Conservation (phyloP, 2,329 filamentous ascomycete genomes). For the Dothiorella sarmentorum region DNA sequence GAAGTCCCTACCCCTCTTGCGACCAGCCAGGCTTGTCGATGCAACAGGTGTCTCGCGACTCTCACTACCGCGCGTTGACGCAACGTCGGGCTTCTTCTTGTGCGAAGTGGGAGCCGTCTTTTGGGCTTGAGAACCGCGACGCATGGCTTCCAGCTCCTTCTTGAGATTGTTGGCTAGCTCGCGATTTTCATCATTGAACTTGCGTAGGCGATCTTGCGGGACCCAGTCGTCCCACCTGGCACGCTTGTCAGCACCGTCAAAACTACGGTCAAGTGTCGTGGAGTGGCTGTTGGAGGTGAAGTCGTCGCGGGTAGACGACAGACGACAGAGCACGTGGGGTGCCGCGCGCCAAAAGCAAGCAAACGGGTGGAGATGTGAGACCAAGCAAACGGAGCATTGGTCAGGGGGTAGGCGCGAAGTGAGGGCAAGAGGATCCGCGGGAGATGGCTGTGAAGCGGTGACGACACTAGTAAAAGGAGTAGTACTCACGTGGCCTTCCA, state of each 20-base stretch:
- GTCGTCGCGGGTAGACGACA: not conserved
- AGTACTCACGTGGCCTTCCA: constrained; percentile 89
- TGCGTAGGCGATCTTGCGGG: constrained; percentile 84
- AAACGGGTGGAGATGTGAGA: not conserved
- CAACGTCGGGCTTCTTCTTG: constrained; percentile 53
- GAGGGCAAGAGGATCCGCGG: constrained; percentile 3
- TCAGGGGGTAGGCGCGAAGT: constrained; percentile 22
- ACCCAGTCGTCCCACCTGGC: constrained; percentile 97
- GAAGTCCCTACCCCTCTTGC: constrained; percentile 72
- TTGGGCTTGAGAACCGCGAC: constrained; percentile 37
- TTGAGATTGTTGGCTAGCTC: constrained; percentile 75
- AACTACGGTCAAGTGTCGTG: not conserved
- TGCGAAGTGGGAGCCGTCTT: constrained; percentile 42
- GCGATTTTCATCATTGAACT: constrained; percentile 92
- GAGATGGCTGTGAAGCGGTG: constrained; percentile 1
- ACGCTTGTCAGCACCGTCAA: not conserved
- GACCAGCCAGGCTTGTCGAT: constrained; percentile 60
- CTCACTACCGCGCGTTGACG: constrained; percentile 70
- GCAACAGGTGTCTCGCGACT: constrained; percentile 64
- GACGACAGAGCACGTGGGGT: not conserved
- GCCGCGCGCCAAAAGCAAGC: not conserved
- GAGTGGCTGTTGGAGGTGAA: not conserved
- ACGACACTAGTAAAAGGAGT: constrained; percentile 9
- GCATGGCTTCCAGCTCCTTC: constrained; percentile 62
- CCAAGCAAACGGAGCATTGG: constrained; percentile 10